Evolutionary conservation across 2,329 filamentous ascomycete species (phyloP).

Genomic region (Monosporascus ibericus): DNA sequence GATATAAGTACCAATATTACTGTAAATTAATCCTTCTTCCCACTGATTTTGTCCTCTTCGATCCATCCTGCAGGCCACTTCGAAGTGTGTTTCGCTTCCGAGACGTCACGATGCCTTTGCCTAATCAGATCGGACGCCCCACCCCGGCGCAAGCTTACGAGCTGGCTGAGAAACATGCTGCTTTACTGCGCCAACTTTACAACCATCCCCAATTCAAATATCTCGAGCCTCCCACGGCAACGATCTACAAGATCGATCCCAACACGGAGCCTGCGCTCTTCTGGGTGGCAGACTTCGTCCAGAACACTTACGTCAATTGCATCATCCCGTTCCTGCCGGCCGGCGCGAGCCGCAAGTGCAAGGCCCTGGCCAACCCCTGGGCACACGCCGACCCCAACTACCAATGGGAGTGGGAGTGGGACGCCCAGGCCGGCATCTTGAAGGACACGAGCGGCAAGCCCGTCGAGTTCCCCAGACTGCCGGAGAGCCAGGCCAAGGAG

Average conservation of each 20-base stretch:
- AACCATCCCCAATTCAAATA: slow-evolving; percentile 20
- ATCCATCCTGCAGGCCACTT: no score
- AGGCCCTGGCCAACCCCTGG: slow-evolving; percentile 24
- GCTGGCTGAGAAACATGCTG: slow-evolving; percentile 15
- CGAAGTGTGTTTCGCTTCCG: background rate
- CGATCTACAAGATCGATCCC: slow-evolving; percentile 14
- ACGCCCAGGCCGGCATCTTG: slow-evolving; percentile 12
- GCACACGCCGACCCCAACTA: slow-evolving; percentile 20
- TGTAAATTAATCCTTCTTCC: no score
- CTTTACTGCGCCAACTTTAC: slow-evolving; percentile 21
- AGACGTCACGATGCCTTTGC: background rate
- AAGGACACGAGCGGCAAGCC: slow-evolving; percentile 14
- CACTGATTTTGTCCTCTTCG: no score
- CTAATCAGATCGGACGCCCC: slow-evolving; percentile 7
- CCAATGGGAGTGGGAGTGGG: slow-evolving; percentile 24
- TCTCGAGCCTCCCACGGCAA: slow-evolving; percentile 16
- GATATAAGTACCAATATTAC: no score
- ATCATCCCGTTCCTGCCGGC: slow-evolving; percentile 22
- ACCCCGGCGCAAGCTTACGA: slow-evolving; percentile 18
- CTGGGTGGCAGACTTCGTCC: slow-evolving; percentile 22
- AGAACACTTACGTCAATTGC: slow-evolving; percentile 22
- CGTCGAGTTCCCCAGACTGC: slow-evolving; percentile 17
- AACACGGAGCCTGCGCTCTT: slow-evolving; percentile 15
- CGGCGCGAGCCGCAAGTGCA: slow-evolving; percentile 23
- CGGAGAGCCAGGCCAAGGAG: slow-evolving; percentile 1